These are phyloP conservation scores for Melanogaster broomeanus DNA, from an alignment of 768 basidiomycete species.

Conservation along the genomic window DNA sequence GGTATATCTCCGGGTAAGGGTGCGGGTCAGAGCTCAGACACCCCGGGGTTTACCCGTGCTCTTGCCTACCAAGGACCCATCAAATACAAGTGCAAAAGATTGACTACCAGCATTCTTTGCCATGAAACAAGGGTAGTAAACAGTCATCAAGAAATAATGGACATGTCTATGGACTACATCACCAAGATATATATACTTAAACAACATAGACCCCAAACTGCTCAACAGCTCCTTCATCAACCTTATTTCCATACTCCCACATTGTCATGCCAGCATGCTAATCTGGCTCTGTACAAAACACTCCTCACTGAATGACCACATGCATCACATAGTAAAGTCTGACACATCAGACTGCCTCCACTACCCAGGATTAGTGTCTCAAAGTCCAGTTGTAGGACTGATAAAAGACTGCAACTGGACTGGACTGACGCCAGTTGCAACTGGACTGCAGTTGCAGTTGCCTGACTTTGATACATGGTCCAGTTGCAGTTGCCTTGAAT, in stretches of 20 bases:
- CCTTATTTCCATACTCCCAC: conserved; percentile 1
- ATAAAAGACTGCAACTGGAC: no score
- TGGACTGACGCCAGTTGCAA: no score
- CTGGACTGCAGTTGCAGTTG: no score
- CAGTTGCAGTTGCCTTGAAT: no score
- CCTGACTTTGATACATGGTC: no score
- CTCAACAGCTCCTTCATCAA: not conserved
- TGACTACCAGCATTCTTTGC: not conserved
- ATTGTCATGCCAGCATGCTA: conserved; percentile 18
- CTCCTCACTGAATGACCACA: conserved; percentile 31
- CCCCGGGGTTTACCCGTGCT: no score
- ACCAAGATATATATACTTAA: not conserved
- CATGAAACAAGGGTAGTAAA: not conserved
- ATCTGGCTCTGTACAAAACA: conserved; percentile 37
- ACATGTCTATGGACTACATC: not conserved
- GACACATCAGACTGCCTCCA: conserved; percentile 18
- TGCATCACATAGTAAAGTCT: conserved; percentile 18
- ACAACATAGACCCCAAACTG: not conserved
- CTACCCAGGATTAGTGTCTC: no score
- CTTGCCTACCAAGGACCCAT: no score
- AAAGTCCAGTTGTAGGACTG: no score
- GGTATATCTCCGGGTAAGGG: no score
- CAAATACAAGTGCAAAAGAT: not conserved
- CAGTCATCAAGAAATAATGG: not conserved
- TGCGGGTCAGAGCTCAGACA: no score